These are phyloP conservation scores for Tylopilus cervinicoccineus DNA, from an alignment of 768 basidiomycete genomes.

Conservation along the genomic window DNA sequence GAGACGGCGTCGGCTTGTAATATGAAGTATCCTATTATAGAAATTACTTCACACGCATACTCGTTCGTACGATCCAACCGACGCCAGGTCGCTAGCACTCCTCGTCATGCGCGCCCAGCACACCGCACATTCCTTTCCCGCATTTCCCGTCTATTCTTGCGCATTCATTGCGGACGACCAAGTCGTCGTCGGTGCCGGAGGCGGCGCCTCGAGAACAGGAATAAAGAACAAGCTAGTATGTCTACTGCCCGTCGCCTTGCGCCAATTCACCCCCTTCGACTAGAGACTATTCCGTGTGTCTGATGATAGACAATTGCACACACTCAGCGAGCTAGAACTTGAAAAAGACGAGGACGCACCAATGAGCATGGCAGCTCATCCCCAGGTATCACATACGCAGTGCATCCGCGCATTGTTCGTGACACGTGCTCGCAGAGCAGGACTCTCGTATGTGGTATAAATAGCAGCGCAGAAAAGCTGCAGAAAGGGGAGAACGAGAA, in stretches of 20 bases:
- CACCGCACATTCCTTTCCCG: conserved; percentile 66
- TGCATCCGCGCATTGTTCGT: background rate
- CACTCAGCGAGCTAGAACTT: conserved; percentile 69
- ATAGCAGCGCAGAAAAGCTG: conserved; percentile 64
- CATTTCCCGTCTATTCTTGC: conserved; percentile 88
- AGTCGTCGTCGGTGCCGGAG: conserved; percentile 86
- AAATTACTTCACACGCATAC: conserved; percentile 21
- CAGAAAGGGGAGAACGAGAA: conserved; percentile 75
- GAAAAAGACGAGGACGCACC: conserved; percentile 86
- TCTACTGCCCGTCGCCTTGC: background rate
- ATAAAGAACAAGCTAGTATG: conserved; percentile 90
- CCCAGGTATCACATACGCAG: conserved; percentile 41
- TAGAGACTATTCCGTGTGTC: conserved; percentile 70
- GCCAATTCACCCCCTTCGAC: conserved; percentile 5
- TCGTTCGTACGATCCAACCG: background rate
- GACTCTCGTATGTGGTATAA: conserved; percentile 80
- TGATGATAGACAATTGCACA: conserved; percentile 47
- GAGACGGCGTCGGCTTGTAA: background rate
- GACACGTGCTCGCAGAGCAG: conserved; percentile 33
- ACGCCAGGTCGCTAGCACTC: background rate
- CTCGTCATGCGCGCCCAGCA: conserved; percentile 73
- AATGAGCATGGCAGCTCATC: conserved; percentile 86
- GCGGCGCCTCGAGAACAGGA: conserved; percentile 80
- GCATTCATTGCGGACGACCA: conserved; percentile 70
- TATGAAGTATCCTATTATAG: background rate